These are phyloP conservation scores for Calonectria hawksworthii DNA, from an alignment of 2,329 filamentous ascomycete genomes.

Conservation along the genomic window DNA sequence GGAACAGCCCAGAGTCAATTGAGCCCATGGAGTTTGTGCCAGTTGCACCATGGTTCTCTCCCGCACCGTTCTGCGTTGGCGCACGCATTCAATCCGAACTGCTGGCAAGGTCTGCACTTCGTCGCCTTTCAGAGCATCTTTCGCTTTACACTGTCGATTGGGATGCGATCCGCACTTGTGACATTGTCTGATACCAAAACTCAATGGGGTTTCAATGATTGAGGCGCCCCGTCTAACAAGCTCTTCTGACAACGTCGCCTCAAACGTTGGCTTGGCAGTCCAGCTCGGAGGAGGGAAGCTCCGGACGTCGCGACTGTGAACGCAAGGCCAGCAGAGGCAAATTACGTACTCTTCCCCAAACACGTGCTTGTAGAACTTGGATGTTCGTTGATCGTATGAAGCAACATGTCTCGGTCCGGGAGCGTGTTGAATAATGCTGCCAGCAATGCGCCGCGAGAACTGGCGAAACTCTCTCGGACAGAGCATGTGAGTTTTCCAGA, in stretches of 20 bases:
- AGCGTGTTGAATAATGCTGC: constrained; percentile 22
- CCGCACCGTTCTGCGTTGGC: background rate
- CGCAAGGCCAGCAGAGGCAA: constrained; percentile 39
- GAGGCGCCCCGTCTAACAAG: background rate
- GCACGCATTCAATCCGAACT: background rate
- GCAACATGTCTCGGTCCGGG: constrained; percentile 17
- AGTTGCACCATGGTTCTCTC: background rate
- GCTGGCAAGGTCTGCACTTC: background rate
- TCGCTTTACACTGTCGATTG: constrained; percentile 26
- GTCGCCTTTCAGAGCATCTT: constrained; percentile 9
- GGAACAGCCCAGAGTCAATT: background rate
- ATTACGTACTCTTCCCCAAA: constrained; percentile 30
- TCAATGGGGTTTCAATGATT: constrained; percentile 24
- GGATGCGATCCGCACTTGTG: constrained; percentile 34
- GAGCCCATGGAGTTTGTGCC: background rate
- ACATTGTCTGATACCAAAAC: constrained; percentile 30
- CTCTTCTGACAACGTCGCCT: constrained; percentile 18
- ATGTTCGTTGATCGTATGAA: constrained; percentile 2
- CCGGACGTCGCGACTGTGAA: constrained; percentile 20
- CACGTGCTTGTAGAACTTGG: constrained; percentile 23
- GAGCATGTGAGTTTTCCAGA: constrained; percentile 40
- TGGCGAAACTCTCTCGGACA: constrained; percentile 17
- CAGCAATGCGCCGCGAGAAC: constrained; percentile 26
- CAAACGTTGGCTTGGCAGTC: background rate
- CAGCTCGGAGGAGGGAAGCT: constrained; percentile 7